These are phyloP conservation scores for Monilinia laxa DNA, from an alignment of 2,329 filamentous ascomycete species.

Conservation along the genomic window DNA sequence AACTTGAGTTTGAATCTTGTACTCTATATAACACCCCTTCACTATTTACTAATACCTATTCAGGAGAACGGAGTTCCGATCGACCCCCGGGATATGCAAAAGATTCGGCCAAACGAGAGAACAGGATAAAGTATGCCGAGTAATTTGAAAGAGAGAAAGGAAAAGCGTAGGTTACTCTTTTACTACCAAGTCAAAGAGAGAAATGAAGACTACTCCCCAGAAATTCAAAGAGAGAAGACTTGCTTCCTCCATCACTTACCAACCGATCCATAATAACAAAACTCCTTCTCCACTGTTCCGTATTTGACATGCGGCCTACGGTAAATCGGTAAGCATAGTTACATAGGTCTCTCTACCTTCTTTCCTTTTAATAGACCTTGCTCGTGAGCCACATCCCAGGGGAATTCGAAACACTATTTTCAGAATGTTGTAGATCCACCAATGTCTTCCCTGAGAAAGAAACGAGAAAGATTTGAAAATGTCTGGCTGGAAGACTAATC, in stretches of 20 bases:
- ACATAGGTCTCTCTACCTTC: neutral
- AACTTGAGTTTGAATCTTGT: neutral
- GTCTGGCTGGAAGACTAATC: neutral
- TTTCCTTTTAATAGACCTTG: conserved; percentile 5
- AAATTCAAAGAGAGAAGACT: conserved; percentile 1
- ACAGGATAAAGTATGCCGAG: conserved; percentile 19
- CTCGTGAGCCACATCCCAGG: neutral
- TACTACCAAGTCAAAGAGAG: neutral
- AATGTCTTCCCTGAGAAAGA: neutral
- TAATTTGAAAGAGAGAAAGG: neutral
- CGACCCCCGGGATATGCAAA: conserved; percentile 2
- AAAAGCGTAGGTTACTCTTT: neutral
- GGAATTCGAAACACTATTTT: conserved; percentile 4
- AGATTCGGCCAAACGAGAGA: conserved; percentile 19
- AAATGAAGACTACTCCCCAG: neutral
- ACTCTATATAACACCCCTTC: neutral
- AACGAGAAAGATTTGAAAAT: neutral
- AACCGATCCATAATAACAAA: conserved; percentile 15
- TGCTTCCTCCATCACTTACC: conserved; percentile 16
- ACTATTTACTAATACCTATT: neutral
- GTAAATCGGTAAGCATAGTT: neutral
- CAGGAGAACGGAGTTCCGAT: neutral
- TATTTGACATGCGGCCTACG: neutral
- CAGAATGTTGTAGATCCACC: neutral
- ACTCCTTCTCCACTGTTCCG: conserved; percentile 17